phyloP scores from a whole-genome alignment of 139 green algal species.

The Mychonastes homosphaera region DNA sequence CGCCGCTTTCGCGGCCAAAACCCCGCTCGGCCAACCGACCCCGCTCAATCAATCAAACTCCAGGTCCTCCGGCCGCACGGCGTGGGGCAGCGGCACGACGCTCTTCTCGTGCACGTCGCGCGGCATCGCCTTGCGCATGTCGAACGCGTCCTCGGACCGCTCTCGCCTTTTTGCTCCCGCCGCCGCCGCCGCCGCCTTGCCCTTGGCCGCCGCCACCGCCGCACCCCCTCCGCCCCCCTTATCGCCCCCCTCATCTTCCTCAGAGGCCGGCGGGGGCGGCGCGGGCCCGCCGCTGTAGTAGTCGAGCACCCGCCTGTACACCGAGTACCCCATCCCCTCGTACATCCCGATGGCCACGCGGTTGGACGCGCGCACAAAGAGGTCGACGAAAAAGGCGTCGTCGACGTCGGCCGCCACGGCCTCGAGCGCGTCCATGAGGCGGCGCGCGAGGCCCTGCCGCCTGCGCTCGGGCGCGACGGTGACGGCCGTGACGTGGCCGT shows the following conservation, averaged over 20 bases:
- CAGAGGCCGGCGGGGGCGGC: too few species aligned
- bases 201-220: too few species aligned
- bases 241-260: too few species aligned
- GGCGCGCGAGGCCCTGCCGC: slow-evolving; percentile 67
- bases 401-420: slow-evolving; percentile 66
- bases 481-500: slow-evolving; percentile 96
- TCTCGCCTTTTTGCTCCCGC: too few species aligned
- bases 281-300: too few species aligned
- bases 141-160: slow-evolving; percentile 91
- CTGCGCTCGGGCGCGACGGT: slow-evolving; percentile 83
- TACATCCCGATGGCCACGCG: slow-evolving; percentile 91
- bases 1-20: too few species aligned
- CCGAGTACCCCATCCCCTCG: slow-evolving; percentile 81
- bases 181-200: too few species aligned
- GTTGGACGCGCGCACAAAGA: slow-evolving; percentile 95
- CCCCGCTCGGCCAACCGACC: slow-evolving; percentile 34
- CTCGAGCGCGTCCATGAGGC: slow-evolving; percentile 88
- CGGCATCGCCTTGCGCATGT: slow-evolving; percentile 96
- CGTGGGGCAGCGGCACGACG: slow-evolving; percentile 56
- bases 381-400: slow-evolving; percentile 93
- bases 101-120: slow-evolving; percentile 67
- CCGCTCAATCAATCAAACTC: slow-evolving; percentile 58
- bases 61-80: slow-evolving; percentile 71
- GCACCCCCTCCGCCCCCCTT: too few species aligned
- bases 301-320: slow-evolving; percentile 78